Evolutionary conservation across 2,329 filamentous ascomycete genomes (phyloP), one percentile per base, ranked within the genome.

Genomic region (Alternaria brassicae): DNA sequence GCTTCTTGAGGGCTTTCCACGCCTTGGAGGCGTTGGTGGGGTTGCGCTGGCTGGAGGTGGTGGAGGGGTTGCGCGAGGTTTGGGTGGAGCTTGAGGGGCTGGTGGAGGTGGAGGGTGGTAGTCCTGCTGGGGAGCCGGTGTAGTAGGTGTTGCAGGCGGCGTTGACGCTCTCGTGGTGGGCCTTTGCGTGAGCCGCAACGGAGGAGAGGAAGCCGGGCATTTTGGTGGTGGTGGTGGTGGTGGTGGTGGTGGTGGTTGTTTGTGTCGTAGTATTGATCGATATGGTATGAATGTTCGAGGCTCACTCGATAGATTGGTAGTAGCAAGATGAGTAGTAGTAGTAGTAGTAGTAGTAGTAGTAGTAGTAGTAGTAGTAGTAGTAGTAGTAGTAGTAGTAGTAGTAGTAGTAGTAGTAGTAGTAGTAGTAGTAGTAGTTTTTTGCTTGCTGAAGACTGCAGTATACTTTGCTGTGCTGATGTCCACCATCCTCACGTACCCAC

Each of bases 111-210:
- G 60, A 21, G n/a, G n/a, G n/a, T n/a, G n/a, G n/a, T n/a, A n/a
- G n/a, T n/a, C n/a, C n/a, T n/a, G n/a, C n/a, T 27, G 50, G 19
- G 41, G 68, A 63, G 32, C 30, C 25, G 42, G 61, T 60, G 61
- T 75, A 72, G 63, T 67, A 69, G 53, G 63, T 53, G 53, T 54
- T 58, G 65, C 65, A 73, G 34, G 71, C 70, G 7, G 66, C 69
- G 61, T 73, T 73, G 39, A 74, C 57, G 59, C 62, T 62, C 44
- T 72, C 66, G 65, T 72, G 72, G 65, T 75, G 72, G n/a, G 67
- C 68, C 51, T 72, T 73, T 58, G 70, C 70, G 57, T 63, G 70
- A 50, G 68, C 56, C 17, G 63, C 67, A 41, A 72, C 56, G 41
- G 66, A 66, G 55, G 66, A 66, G 61, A 71, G 60, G 63, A 69